phyloP scores from a whole-genome alignment of 495 filamentous ascomycete genomes.

The Trichoderma virens region DNA sequence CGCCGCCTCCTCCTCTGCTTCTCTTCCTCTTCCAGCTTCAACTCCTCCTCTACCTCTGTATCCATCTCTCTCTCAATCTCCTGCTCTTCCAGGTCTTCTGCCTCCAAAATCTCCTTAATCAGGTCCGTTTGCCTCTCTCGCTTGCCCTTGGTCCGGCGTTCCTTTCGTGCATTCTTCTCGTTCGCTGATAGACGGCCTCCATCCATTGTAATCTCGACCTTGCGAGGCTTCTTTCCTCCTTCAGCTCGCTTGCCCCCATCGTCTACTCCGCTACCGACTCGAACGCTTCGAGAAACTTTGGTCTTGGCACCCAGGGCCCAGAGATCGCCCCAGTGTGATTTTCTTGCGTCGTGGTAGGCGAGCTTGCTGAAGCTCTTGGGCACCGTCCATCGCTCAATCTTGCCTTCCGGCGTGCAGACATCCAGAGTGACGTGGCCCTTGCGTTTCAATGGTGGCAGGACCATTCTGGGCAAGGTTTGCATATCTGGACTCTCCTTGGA shows the following conservation, averaged over 20 bases:
- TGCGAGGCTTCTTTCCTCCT: slow-evolving; percentile 19
- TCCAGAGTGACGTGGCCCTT: slow-evolving; percentile 83
- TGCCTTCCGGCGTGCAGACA: slow-evolving; percentile 77
- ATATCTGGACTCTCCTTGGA: slow-evolving; percentile 36
- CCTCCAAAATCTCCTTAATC: slow-evolving; percentile 27
- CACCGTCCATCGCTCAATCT: slow-evolving; percentile 91
- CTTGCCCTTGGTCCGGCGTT: slow-evolving; percentile 18
- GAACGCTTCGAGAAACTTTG: slow-evolving; percentile 50
- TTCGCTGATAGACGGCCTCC: slow-evolving; percentile 18
- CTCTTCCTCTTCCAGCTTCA: background rate
- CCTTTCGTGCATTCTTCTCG: slow-evolving; percentile 14
- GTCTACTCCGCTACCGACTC: slow-evolving; percentile 43
- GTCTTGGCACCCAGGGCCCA: slow-evolving; percentile 96
- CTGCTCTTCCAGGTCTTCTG: slow-evolving; percentile 15
- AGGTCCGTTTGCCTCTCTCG: slow-evolving; percentile 22
- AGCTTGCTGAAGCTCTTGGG: slow-evolving; percentile 70
- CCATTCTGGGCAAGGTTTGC: slow-evolving; percentile 65
- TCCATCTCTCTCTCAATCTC: slow-evolving; percentile 11
- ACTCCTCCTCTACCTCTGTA: slow-evolving; percentile 17
- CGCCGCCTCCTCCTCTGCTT: background rate
- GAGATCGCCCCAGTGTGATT: slow-evolving; percentile 83
- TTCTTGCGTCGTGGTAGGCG: slow-evolving; percentile 86
- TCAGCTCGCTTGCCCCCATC: slow-evolving; percentile 6
- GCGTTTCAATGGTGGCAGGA: slow-evolving; percentile 78
- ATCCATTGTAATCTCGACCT: slow-evolving; percentile 15